A percentile compares a stretch with the other conserved stretches of the same genome.
Conservation (phyloP, 2,329 filamentous ascomycete genomes). For the Penicillium sp. region DNA sequence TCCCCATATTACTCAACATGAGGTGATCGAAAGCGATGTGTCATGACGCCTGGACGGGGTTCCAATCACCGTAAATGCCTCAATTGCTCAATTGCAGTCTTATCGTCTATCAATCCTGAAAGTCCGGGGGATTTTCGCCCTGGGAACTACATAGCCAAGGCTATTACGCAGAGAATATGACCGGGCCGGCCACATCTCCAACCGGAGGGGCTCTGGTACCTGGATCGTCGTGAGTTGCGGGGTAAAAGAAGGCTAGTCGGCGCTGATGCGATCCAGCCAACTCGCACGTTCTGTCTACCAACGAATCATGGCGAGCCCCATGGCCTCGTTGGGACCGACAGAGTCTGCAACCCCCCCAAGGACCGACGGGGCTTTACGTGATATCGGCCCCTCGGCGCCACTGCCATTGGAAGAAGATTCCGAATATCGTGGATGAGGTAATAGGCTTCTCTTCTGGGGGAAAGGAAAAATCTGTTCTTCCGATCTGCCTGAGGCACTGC, state of each 20-base stretch:
- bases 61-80: slow-evolving; percentile 14
- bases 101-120: slow-evolving; percentile 1
- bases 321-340: not conserved
- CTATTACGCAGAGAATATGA: slow-evolving; percentile 7
- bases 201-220: slow-evolving; percentile 22
- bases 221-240: slow-evolving; percentile 23
- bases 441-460: slow-evolving; percentile 8
- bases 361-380: slow-evolving; percentile 21
- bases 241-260: slow-evolving; percentile 9
- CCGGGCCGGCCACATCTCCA: slow-evolving; percentile 21
- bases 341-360: not conserved
- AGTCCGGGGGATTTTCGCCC: slow-evolving; percentile 25
- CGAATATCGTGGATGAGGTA: slow-evolving; percentile 19
- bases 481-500: not conserved
- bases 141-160: slow-evolving; percentile 8
- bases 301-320: slow-evolving; percentile 5
- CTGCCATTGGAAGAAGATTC: slow-evolving; percentile 23
- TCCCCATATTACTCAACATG: slow-evolving; percentile 2
- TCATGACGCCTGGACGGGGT: slow-evolving; percentile 10
- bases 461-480: slow-evolving; percentile 13
- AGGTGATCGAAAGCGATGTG: slow-evolving; percentile 25
- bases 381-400: slow-evolving; percentile 18
- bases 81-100: slow-evolving; percentile 17
- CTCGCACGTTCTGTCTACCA: slow-evolving; percentile 3
- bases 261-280: slow-evolving; percentile 11